Evolutionary conservation across 768 basidiomycete species (phyloP).

Genomic region (Suillus tomentosus): DNA sequence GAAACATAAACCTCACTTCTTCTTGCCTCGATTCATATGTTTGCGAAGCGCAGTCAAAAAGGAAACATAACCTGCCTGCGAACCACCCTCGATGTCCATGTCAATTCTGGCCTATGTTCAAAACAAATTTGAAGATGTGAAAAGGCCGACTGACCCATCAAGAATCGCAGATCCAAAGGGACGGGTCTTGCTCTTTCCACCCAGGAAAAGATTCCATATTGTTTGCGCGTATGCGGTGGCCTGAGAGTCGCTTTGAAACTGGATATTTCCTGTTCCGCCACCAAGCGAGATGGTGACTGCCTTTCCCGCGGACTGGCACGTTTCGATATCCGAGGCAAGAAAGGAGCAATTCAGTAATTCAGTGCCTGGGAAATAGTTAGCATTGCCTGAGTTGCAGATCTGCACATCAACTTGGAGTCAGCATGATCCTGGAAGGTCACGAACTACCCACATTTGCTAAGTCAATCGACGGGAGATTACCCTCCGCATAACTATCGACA

Average conservation of each 20-base stretch:
- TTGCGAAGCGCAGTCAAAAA: conserved; percentile 31
- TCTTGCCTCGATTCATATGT: conserved; percentile 31
- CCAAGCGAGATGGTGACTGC: conserved; percentile 58
- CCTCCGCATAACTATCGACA: conserved; percentile 57
- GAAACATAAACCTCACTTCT: conserved; percentile 20
- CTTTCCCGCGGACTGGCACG: conserved; percentile 67
- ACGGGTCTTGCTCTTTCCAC: conserved; percentile 59
- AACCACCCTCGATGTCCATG: conserved; percentile 51
- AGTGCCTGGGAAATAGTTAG: conserved; percentile 66
- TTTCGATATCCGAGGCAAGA: conserved; percentile 60
- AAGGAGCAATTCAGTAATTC: conserved; percentile 60
- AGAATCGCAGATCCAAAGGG: conserved; percentile 74
- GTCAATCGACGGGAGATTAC: conserved; percentile 59
- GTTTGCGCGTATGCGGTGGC: conserved; percentile 61
- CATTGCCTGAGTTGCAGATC: conserved; percentile 62
- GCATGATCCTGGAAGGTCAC: neutral
- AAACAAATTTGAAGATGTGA: neutral
- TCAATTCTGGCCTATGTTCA: conserved; percentile 33
- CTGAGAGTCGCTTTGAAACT: conserved; percentile 59
- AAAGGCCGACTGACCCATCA: conserved; percentile 55
- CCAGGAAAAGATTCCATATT: conserved; percentile 70
- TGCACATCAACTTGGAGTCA: conserved; percentile 23
- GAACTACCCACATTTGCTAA: conserved; percentile 52
- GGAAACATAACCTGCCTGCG: conserved; percentile 28
- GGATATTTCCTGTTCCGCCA: conserved; percentile 61